These are phyloP conservation scores for Blastobotrys malaysiensis DNA, from an alignment of 1,139 yeast genomes.

Conservation along the genomic window DNA sequence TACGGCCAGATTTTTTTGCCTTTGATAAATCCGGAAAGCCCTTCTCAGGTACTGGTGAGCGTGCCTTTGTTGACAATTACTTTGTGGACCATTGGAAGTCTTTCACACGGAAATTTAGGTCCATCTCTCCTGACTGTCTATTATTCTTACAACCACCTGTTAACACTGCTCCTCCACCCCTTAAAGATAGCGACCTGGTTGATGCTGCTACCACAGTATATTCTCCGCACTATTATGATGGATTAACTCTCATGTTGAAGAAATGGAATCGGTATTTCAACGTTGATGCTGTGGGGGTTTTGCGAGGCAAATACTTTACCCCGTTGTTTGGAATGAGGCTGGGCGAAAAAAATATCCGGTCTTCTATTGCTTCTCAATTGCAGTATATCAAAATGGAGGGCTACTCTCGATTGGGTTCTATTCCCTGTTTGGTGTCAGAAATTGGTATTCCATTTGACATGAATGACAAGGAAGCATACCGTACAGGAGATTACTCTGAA, in stretches of 20 bases:
- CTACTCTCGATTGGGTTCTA: slow-evolving; percentile 28
- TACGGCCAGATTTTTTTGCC: slow-evolving; percentile 46
- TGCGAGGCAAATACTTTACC: slow-evolving; percentile 67
- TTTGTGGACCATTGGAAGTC: slow-evolving; percentile 54
- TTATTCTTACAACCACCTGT: slow-evolving; percentile 80
- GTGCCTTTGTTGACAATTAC: slow-evolving; percentile 54
- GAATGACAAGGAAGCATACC: slow-evolving; percentile 70
- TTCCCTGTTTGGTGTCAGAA: slow-evolving; percentile 68
- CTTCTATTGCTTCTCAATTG: slow-evolving; percentile 64
- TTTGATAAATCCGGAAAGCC: slow-evolving; percentile 38
- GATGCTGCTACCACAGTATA: slow-evolving; percentile 50
- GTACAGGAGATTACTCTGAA: slow-evolving; percentile 56
- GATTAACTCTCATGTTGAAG: slow-evolving; percentile 85
- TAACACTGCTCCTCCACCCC: slow-evolving; percentile 63
- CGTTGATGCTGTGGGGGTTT: slow-evolving; percentile 86
- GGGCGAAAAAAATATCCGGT: slow-evolving; percentile 74
- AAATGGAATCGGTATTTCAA: slow-evolving; percentile 56
- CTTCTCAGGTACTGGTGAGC: slow-evolving; percentile 40
- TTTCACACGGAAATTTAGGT: slow-evolving; percentile 38
- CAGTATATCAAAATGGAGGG: slow-evolving; percentile 60
- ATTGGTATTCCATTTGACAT: slow-evolving; percentile 98
- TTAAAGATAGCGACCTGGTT: slow-evolving; percentile 11
- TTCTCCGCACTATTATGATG: slow-evolving; percentile 91
- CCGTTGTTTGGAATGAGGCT: slow-evolving; percentile 75
- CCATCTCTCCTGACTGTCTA: slow-evolving; percentile 44